phyloP scores from a whole-genome alignment of 257 asterid genomes.

The Avicennia marina region DNA sequence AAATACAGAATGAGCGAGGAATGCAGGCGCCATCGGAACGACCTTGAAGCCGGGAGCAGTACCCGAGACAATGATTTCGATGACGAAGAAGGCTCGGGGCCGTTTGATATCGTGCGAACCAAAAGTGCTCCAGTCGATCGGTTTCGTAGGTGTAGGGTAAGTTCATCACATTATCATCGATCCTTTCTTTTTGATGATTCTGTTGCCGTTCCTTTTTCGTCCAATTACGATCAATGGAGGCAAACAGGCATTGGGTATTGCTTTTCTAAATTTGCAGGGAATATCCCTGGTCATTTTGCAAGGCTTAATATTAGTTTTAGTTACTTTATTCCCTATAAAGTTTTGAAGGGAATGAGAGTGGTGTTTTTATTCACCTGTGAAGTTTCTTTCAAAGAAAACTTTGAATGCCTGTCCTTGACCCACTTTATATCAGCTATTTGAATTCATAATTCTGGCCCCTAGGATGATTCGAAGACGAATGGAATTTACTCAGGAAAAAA shows the following conservation, averaged over 20 bases:
- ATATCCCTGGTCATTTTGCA: too few species aligned
- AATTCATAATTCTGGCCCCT: too few species aligned
- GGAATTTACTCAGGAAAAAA: too few species aligned
- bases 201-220: background rate
- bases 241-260: background rate
- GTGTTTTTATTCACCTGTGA: too few species aligned
- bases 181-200: background rate
- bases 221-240: background rate
- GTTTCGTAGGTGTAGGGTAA: conserved; percentile 75
- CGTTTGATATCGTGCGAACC: conserved; percentile 72
- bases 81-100: conserved; percentile 42
- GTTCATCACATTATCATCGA: conserved; percentile 18
- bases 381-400: background rate
- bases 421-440: too few species aligned
- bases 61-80: conserved; percentile 31
- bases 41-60: conserved; percentile 50
- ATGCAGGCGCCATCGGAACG: conserved; percentile 31
- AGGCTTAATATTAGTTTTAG: too few species aligned
- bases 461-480: too few species aligned
- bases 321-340: too few species aligned
- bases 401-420: background rate
- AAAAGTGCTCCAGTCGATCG: conserved; percentile 74
- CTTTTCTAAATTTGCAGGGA: background rate
- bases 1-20: conserved; percentile 23
- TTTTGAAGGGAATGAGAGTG: too few species aligned